These are phyloP conservation scores for Beauveria caledonica DNA, from an alignment of 2,329 filamentous ascomycete genomes.

Conservation along the genomic window DNA sequence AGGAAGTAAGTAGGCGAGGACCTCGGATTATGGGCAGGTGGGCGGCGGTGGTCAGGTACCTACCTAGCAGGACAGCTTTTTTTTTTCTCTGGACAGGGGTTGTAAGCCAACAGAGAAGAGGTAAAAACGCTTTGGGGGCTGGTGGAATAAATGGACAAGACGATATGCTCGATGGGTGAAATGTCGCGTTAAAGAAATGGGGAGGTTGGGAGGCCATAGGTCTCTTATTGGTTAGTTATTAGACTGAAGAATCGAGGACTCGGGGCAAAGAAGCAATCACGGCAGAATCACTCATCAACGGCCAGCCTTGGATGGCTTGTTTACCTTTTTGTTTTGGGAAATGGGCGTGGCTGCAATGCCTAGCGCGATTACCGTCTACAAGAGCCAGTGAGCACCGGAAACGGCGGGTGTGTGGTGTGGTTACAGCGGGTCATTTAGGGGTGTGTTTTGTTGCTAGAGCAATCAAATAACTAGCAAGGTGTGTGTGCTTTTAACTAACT, in stretches of 20 bases:
- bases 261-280: too few species aligned
- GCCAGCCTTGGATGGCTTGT: background rate
- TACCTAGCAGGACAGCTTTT: background rate
- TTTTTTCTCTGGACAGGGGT: background rate
- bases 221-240: background rate
- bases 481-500: background rate
- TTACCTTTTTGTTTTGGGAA: slow-evolving; percentile 12
- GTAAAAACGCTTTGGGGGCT: too few species aligned
- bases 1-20: slow-evolving; percentile 1
- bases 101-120: too few species aligned
- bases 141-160: too few species aligned
- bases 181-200: too few species aligned
- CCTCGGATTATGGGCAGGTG: slow-evolving; percentile 3
- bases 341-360: slow-evolving; percentile 1
- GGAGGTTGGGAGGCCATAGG: too few species aligned
- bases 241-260: background rate
- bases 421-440: slow-evolving; percentile 1
- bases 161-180: too few species aligned
- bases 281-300: too few species aligned
- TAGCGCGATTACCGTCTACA: too few species aligned
- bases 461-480: background rate
- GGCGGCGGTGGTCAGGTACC: background rate
- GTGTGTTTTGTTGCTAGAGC: background rate
- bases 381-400: background rate
- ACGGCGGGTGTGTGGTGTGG: background rate